Conservation (phyloP, 2,329 filamentous ascomycete species). For the Metarhizium brunneum region DNA sequence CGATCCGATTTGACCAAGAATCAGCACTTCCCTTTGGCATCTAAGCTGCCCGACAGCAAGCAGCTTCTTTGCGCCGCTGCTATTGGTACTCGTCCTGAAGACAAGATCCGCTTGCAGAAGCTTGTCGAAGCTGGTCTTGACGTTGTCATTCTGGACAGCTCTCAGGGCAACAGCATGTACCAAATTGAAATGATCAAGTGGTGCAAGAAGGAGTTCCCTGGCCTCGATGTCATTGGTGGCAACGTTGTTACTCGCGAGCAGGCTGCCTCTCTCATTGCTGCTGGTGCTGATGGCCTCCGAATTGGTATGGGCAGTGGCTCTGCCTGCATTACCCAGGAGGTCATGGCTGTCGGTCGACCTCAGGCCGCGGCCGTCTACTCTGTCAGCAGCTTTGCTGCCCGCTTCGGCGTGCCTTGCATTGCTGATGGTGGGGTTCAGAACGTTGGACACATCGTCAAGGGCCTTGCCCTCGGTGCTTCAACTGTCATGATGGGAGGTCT, state of each 20-base stretch:
- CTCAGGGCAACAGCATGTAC: slow-evolving; percentile 97
- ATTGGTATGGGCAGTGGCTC: slow-evolving; percentile 99
- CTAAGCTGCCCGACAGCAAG: slow-evolving; percentile 93
- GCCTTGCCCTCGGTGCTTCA: slow-evolving; percentile 83
- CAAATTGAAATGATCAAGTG: slow-evolving; percentile 98
- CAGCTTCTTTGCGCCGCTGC: slow-evolving; percentile 93
- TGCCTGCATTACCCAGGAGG: slow-evolving; percentile 98
- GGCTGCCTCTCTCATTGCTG: slow-evolving; percentile 83
- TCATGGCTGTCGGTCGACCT: slow-evolving; percentile 96
- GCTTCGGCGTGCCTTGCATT: slow-evolving; percentile 95
- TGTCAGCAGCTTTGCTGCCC: slow-evolving; percentile 79
- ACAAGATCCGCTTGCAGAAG: slow-evolving; percentile 76
- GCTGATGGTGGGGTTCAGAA: slow-evolving; percentile 98
- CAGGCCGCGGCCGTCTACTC: slow-evolving; percentile 90
- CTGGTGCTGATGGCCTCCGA: slow-evolving; percentile 89
- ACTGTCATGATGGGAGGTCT: slow-evolving; percentile 99
- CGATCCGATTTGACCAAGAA: slow-evolving; percentile 98
- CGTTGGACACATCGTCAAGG: slow-evolving; percentile 98
- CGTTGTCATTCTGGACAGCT: slow-evolving; percentile 90
- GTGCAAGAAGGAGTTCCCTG: slow-evolving; percentile 78
- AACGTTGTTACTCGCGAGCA: slow-evolving; percentile 98
- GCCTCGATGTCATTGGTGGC: slow-evolving; percentile 90
- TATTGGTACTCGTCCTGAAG: slow-evolving; percentile 89
- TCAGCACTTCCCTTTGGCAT: slow-evolving; percentile 90
- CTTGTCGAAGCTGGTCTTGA: slow-evolving; percentile 93